Evolutionary conservation across 108 stramenopile species (phyloP), one percentile per base, ranked within the genome.

Genomic region (Skeletonema potamos): DNA sequence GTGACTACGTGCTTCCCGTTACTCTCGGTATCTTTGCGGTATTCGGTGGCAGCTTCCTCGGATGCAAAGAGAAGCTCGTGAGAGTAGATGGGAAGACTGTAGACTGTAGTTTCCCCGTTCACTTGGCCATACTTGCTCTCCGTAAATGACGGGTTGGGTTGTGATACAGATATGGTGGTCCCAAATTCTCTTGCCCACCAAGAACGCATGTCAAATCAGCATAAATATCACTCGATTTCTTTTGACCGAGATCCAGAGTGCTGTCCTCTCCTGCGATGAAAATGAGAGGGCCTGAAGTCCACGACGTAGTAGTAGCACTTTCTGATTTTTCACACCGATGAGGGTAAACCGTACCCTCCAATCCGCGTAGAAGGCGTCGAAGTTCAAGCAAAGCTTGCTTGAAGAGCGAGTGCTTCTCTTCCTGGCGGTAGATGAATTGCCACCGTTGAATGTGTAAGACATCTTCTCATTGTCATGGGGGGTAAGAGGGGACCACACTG

Each of bases 291-390:
- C 67, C 67, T 18, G 67, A 37, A 2, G 67, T 68, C 29, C 17
- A 36, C n/a, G 54, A 68, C 17, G 48, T 51, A 7, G 44, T 37
- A 9, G 29, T 32, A 3, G 2, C 32, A 27, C 12, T 30, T 28
- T 2, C 5, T n/a, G n/a, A n/a, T n/a, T n/a, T n/a, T 17, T 37
- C 36, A 11, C 62, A 43, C 17, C 30, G 10, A 22, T 0, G 3
- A 1, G 33, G 62, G 17, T 57, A 57, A 57, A 10, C 15, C 0
- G 67, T 68, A 7, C 15, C 2, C 67, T 68, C 67, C 72, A 73
- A 43, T 73, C 72, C 12, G 72, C 72, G 33, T 73, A 73, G 36
- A 73, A 73, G 0, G 72, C 72, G 30, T 62, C 72, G 39, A 64
- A 73, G 62, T 64, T 33, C 29, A 64, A 18, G 1, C 71, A 46